Evolutionary conservation across 306 rosid genomes (phyloP), one percentile per base, ranked within the genome.

Genomic region (Vigna reflexopilosa): DNA sequence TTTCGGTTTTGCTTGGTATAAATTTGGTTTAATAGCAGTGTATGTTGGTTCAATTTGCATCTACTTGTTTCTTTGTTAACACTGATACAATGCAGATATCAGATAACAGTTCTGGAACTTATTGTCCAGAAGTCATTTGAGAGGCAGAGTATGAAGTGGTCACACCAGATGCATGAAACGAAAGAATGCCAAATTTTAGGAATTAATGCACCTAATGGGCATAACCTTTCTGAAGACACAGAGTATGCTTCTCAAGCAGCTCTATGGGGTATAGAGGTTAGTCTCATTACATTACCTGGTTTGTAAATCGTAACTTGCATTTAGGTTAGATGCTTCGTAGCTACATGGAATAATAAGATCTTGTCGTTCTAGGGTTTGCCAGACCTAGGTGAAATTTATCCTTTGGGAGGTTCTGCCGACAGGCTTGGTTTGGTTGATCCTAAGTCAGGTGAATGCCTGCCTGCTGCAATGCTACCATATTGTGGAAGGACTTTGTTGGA

Each of bases 401-500:
- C 99, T 69, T 80, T 95, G 91, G 99, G 98, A 85, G 99, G 99
- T 72, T 81, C 98, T 7, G 99, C 99, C 0, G 99, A 95, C 75
- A 91, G 99, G 88, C 99, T 95, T 70, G 96, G 91, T 61, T 86
- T 93, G 73, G 93, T 95, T 73, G 99, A 95, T 84, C 87, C 90
- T 65, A 80, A 81, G 72, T 91, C 96, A 50, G 93, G 99, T 65
- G 99, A 93, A 87, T 93, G 94, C 83, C 93, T 95, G 71, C 99
- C 99, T 55, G 98, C 99, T 48, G 99, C 99, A 76, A 90, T 95
- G 98, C 91, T 95, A 69, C 97, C 93, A 9, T 93, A 83, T 85
- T 93, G 99, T 88, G 98, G 99, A 24, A 83, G 96, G 83, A 95
- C 99, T 78, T 95, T 95, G 78, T 86, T 95, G 92, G 99, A 93